These are phyloP conservation scores for Candida germanica DNA, from an alignment of 805 yeast genomes.

Conservation along the genomic window DNA sequence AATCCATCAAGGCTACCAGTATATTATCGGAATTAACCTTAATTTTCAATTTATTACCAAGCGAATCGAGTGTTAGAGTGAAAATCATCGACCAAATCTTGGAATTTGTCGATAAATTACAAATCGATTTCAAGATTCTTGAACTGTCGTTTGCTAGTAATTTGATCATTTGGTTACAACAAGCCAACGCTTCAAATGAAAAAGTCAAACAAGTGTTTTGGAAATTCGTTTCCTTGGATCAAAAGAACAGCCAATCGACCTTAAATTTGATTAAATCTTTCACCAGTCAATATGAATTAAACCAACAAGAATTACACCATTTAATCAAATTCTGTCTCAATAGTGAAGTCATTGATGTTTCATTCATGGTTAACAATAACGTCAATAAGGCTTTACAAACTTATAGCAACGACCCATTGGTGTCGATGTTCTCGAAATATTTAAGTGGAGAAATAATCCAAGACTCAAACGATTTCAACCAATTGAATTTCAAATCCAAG, in stretches of 20 bases:
- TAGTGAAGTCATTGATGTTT: slow-evolving; percentile 36
- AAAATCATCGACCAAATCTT: slow-evolving; percentile 31
- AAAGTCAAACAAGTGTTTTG: slow-evolving; percentile 33
- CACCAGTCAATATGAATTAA: slow-evolving; percentile 24
- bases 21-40: slow-evolving; percentile 39
- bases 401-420: slow-evolving; percentile 25
- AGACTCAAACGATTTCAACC: slow-evolving; percentile 19
- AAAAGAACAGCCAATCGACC: slow-evolving; percentile 24
- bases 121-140: slow-evolving; percentile 31
- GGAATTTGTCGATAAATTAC: slow-evolving; percentile 25
- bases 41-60: slow-evolving; percentile 41
- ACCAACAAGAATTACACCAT: slow-evolving; percentile 18
- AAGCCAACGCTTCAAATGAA: slow-evolving; percentile 27
- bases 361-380: slow-evolving; percentile 41
- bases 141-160: slow-evolving; percentile 34
- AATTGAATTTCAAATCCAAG: slow-evolving; percentile 33
- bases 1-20: slow-evolving; percentile 39
- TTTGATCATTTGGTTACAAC: slow-evolving; percentile 34
- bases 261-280: slow-evolving; percentile 36
- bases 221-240: slow-evolving; percentile 36
- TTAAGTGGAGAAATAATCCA: slow-evolving; percentile 33
- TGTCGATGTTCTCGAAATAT: slow-evolving; percentile 28
- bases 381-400: slow-evolving; percentile 32
- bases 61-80: slow-evolving; percentile 28
- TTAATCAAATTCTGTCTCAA: slow-evolving; percentile 36